Evolutionary conservation across 352 stramenopile species (phyloP).

Genomic region (Pythium sp.): DNA sequence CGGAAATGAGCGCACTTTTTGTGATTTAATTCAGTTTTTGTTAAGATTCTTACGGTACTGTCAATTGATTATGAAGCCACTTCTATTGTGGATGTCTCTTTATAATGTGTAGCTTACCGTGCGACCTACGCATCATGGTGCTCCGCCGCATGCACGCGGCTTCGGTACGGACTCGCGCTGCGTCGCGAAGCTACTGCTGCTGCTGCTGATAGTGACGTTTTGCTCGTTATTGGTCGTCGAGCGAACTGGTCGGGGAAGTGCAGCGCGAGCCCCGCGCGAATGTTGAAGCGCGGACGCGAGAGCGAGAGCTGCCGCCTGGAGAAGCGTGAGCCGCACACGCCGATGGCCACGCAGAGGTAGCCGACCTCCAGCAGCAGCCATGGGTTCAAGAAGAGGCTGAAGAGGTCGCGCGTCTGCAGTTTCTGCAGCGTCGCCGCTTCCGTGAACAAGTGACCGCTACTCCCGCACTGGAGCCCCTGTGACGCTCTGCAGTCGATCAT

Average conservation of each 20-base stretch:
- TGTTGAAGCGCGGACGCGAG: constrained; percentile 54
- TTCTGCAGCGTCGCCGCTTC: constrained; percentile 22
- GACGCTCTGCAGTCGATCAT: constrained; percentile 42
- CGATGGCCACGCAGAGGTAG: constrained; percentile 52
- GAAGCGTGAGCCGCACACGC: constrained; percentile 53
- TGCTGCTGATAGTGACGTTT: background rate
- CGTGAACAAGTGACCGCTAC: constrained; percentile 23
- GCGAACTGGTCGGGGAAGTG: constrained; percentile 34
- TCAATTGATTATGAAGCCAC: too few relatives aligned
- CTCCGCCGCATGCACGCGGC: constrained; percentile 3
- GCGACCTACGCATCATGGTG: background rate
- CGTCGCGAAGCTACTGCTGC: background rate
- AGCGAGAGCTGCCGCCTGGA: constrained; percentile 52
- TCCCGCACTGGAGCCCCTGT: constrained; percentile 46
- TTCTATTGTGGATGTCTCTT: background rate
- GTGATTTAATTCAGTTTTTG: too few relatives aligned
- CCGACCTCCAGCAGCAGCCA: constrained; percentile 55
- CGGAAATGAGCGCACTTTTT: too few relatives aligned
- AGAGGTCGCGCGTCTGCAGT: constrained; percentile 38
- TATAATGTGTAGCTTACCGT: background rate
- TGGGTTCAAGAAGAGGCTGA: constrained; percentile 41
- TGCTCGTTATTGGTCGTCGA: background rate
- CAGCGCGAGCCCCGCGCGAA: constrained; percentile 46
- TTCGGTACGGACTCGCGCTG: background rate
- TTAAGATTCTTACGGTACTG: too few relatives aligned